Evolutionary conservation across 2,329 filamentous ascomycete species (phyloP).

Genomic region (Trichoderma sp.): DNA sequence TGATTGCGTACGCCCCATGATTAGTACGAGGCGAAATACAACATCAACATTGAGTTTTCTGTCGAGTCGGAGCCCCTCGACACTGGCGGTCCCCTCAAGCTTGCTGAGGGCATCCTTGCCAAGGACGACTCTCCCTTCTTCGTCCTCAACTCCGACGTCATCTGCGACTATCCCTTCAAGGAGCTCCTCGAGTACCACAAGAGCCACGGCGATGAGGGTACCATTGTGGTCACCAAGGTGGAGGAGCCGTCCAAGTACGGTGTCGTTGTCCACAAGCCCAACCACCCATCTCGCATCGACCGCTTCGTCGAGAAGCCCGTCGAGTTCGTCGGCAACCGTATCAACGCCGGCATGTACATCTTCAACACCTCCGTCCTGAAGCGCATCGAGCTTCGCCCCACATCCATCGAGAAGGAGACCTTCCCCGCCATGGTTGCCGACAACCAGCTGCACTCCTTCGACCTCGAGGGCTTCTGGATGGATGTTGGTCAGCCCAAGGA

Average conservation of each 20-base stretch:
- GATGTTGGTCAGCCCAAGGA: slow-evolving; percentile 98
- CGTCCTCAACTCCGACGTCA: slow-evolving; percentile 96
- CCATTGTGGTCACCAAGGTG: slow-evolving; percentile 97
- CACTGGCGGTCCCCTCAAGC: slow-evolving; percentile 91
- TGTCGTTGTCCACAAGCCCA: slow-evolving; percentile 95
- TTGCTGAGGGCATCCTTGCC: slow-evolving; percentile 85
- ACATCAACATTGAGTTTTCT: slow-evolving; percentile 94
- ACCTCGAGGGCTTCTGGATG: slow-evolving; percentile 99
- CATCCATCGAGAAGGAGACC: slow-evolving; percentile 97
- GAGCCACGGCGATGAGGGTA: slow-evolving; percentile 89
- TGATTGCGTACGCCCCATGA: slow-evolving; percentile 2
- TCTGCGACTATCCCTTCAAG: slow-evolving; percentile 95
- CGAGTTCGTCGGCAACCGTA: slow-evolving; percentile 97
- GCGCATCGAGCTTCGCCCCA: slow-evolving; percentile 93
- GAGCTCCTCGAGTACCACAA: slow-evolving; percentile 90
- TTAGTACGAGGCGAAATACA: slow-evolving; percentile 86
- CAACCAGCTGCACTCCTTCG: slow-evolving; percentile 89
- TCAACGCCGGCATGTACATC: slow-evolving; percentile 98
- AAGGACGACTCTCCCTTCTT: slow-evolving; percentile 97
- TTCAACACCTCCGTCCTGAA: slow-evolving; percentile 87
- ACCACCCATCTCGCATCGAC: slow-evolving; percentile 87
- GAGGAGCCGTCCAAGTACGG: slow-evolving; percentile 99
- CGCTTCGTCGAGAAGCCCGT: slow-evolving; percentile 99
- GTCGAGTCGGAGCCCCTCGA: slow-evolving; percentile 94
- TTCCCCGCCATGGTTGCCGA: slow-evolving; percentile 93